These are phyloP conservation scores for Clitoria ternatea DNA, from an alignment of 306 rosid species.

Conservation along the genomic window DNA sequence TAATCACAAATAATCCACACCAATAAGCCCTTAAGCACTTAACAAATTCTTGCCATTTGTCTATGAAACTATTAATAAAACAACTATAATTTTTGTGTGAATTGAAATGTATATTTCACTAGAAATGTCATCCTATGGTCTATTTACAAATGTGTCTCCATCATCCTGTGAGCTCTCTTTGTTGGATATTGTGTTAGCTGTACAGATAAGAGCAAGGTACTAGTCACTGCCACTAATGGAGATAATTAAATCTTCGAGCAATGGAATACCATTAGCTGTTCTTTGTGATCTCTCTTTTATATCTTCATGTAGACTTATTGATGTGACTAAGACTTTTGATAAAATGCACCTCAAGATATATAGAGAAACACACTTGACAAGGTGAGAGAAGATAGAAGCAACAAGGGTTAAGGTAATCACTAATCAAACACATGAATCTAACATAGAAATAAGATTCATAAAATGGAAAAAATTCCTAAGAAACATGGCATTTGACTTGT, in stretches of 20 bases:
- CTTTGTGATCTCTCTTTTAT: constrained; percentile 29
- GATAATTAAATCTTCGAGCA: constrained; percentile 35
- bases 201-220: constrained; percentile 37
- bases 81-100: no score
- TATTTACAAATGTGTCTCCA: no score
- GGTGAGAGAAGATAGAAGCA: not conserved
- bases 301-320: constrained; percentile 40
- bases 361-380: constrained; percentile 20
- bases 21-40: no score
- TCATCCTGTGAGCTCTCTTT: no score
- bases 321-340: constrained; percentile 41
- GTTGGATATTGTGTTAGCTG: constrained; percentile 31
- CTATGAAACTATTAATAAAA: no score
- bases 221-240: constrained; percentile 31
- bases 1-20: no score
- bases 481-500: not conserved
- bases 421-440: not conserved
- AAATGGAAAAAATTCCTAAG: not conserved
- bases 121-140: no score
- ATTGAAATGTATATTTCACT: no score
- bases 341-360: constrained; percentile 49
- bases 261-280: constrained; percentile 29
- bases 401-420: not conserved
- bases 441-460: not conserved
- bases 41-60: no score